Evolutionary conservation across 306 rosid species (phyloP).

Genomic region (Lathyrus aphaca): DNA sequence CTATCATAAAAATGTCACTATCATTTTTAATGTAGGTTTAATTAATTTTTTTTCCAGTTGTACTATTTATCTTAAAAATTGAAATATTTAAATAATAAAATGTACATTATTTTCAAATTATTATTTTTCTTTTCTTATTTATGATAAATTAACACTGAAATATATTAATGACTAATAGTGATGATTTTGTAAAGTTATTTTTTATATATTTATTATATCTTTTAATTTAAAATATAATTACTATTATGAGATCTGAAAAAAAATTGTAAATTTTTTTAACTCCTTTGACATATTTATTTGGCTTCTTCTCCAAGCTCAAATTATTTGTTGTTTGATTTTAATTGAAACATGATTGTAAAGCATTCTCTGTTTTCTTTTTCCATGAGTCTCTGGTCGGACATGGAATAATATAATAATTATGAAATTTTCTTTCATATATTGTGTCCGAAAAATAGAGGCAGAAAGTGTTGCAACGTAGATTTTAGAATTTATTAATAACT

Average conservation of each 20-base stretch:
- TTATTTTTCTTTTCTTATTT: too few relatives aligned
- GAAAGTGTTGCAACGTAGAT: constrained; percentile 60
- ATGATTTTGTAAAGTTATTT: too few relatives aligned
- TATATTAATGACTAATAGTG: too few relatives aligned
- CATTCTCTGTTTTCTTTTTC: constrained; percentile 24
- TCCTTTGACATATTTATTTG: background rate
- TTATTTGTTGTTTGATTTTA: background rate
- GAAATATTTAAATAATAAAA: background rate
- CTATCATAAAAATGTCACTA: background rate
- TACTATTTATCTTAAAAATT: background rate
- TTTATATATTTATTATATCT: too few relatives aligned
- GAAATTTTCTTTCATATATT: constrained; percentile 25
- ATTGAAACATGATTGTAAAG: background rate
- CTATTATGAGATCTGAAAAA: too few relatives aligned
- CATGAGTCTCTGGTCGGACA: constrained; percentile 31
- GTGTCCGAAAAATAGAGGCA: constrained; percentile 83
- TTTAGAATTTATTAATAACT: constrained; percentile 17
- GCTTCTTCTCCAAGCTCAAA: background rate
- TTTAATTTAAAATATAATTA: too few relatives aligned
- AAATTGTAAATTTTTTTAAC: background rate
- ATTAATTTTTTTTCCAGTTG: background rate
- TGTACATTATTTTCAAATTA: too few relatives aligned
- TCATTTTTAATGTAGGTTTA: background rate
- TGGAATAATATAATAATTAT: constrained; percentile 39
- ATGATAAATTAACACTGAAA: too few relatives aligned